Base-by-base conservation (phyloP, 2,329 filamentous ascomycete species). In the Aureobasidium vineae region DNA sequence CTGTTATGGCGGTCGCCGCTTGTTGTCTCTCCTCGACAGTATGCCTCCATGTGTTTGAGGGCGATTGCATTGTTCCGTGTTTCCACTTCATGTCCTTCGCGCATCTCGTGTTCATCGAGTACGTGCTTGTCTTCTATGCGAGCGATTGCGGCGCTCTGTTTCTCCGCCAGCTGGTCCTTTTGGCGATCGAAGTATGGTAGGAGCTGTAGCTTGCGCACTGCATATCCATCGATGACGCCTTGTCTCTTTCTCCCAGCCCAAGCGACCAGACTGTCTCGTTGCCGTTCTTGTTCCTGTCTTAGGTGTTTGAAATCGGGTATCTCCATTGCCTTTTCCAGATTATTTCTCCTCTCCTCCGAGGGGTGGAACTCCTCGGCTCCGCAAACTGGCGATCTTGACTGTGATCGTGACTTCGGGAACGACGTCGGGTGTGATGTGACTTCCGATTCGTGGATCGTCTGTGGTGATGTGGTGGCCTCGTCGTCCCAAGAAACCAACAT, bases 31-130 rank as follows among this genome's bases (percentile, higher is more conserved):
- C 79, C 79, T 5, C 75, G 75, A 66, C 80, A 82, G 68, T 81
- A 83, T 4, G 79, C 79, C 66, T 81, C 79, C 75, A 82, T 81
- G 67, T 82, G 78, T 67, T 78, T 79, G 3, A 82, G 70, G 0
- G 80, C 80, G 2, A 79, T 81, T 0, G 76, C 77, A 13, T 76
- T 76, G 69, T 81, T 80, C 43, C 77, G 75, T 15, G 72, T 71
- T 68, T 82, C 81, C 31, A 77, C 72, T 1, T 72, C 74, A 26
- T 83, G 81, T 3, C 72, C 66, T 61, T 75, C 73, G 41, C 78
- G 77, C 28, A 82, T 71, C 52, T 79, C 77, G 43, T 78, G 75
- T 69, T 82, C 79, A 23, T 76, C 77, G 16, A 73, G 71, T 19
- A 81, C 74, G 68, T 81, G 79, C 65, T 74, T 76, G 68, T 81